Evolutionary conservation across 2,329 filamentous ascomycete genomes (phyloP), one percentile per base, ranked within the genome.

Genomic region (Fusarium nisikadoi): DNA sequence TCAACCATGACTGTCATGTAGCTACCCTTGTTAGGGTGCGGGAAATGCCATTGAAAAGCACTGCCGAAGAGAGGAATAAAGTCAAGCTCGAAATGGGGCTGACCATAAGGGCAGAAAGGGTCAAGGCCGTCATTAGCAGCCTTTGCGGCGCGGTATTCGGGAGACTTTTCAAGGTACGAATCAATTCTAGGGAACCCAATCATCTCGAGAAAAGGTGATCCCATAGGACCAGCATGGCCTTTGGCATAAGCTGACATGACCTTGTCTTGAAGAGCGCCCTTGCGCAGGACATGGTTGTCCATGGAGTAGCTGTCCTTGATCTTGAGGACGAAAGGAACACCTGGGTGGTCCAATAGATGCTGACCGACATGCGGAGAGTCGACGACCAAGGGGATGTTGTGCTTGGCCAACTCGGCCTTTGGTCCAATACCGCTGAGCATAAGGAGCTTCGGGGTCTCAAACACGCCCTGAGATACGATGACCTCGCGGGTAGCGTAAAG

Each of bases 401-500:
- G 84, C 59, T 82, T 81, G 23, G 83, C 70, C 6, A 93, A 83
- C 69, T 90, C 86, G 0, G 80, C 77, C 10, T 78, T 76, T 0
- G 89, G 89, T 0, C 90, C 90, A 49, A 92, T 84, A 20, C 91
- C 90, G 56, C 84, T 88, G 4, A 92, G 85, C 82, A 90, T 89
- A 10, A 93, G 86, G 3, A 93, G 79, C 78, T 92, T 90, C 6
- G 90, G 89, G 2, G 86, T 87, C 80, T 91, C 89, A 79, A 88
- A 92, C 4, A 88, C 85, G 25, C 90, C 90, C 35, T 80, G 77
- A 0, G 83, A 83, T 10, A 87, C 79, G 8, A 83, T 86, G 11
- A 86, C 85, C 76, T 87, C 85, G 80, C 85, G 72, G 20, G 78
- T 83, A 36, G 88, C 86, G 10, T 79, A 81, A 65, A 90, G 82